phyloP scores from a whole-genome alignment of 2,329 filamentous ascomycete species.

The Fusarium irregulare region DNA sequence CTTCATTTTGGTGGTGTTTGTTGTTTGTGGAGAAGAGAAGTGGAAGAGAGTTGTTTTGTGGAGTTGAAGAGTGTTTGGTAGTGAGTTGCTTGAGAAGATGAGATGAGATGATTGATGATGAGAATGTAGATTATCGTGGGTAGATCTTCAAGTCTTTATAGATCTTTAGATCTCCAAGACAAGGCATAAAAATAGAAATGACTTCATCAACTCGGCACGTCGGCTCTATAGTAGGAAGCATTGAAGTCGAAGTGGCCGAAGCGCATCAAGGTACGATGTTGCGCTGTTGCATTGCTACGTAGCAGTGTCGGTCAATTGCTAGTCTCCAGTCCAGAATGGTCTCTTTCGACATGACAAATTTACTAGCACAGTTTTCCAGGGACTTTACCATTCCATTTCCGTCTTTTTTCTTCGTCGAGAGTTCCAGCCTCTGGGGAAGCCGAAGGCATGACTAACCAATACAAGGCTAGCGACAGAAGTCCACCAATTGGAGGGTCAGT shows the following conservation, averaged over 20 bases:
- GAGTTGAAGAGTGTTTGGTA: slow-evolving; percentile 7
- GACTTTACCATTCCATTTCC: background rate
- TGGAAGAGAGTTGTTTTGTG: slow-evolving; percentile 2
- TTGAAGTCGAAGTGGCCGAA: background rate
- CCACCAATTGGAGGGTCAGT: background rate
- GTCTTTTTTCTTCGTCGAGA: background rate
- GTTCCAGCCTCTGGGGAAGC: slow-evolving; percentile 2
- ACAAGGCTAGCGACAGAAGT: accelerated
- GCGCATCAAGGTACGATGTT: background rate
- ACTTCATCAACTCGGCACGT: slow-evolving; percentile 7
- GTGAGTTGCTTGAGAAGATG: slow-evolving; percentile 19
- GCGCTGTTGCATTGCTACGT: slow-evolving; percentile 2
- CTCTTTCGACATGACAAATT: background rate
- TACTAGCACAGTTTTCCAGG: background rate
- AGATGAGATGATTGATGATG: slow-evolving; percentile 23
- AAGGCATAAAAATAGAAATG: slow-evolving; percentile 23
- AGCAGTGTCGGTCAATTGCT: slow-evolving; percentile 5
- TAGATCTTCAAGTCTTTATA: slow-evolving; percentile 18
- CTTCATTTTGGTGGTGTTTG: slow-evolving; percentile 54
- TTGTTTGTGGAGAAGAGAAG: background rate
- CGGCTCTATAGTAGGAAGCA: slow-evolving; percentile 4
- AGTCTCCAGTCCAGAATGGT: background rate
- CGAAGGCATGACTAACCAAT: background rate
- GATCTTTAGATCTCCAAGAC: background rate
- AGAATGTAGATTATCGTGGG: background rate